Conservation (phyloP, 1,284 basidiomycete genomes). For the Laetiporus sulphureus region DNA sequence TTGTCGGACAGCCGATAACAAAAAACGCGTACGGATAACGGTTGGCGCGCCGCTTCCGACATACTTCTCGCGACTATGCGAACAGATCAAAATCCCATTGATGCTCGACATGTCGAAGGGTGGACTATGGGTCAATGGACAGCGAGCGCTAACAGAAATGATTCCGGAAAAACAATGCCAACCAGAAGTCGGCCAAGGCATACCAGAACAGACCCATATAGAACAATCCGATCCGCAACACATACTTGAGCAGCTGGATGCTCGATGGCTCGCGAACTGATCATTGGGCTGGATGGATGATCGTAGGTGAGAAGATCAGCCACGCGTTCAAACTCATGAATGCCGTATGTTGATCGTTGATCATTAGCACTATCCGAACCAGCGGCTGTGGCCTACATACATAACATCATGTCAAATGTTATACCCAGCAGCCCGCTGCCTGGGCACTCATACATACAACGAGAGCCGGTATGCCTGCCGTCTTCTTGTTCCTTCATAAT, state of each 20-base stretch:
- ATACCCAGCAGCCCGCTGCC: no score
- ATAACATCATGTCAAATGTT: no score
- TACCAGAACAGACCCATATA: not conserved
- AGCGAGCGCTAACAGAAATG: not conserved
- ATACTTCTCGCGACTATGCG: constrained; percentile 45
- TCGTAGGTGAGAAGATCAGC: no score
- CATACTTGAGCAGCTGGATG: not conserved
- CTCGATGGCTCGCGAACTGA: not conserved
- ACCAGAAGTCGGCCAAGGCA: not conserved
- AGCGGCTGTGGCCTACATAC: no score
- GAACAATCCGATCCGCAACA: not conserved
- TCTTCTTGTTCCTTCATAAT: no score
- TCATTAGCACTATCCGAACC: no score
- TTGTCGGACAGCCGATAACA: no score
- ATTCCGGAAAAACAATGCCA: not conserved
- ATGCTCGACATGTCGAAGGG: constrained; percentile 30
- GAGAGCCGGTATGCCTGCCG: no score
- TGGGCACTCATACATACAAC: no score
- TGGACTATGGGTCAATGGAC: constrained; percentile 38
- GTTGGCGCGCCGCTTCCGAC: constrained; percentile 47
- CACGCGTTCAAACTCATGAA: no score
- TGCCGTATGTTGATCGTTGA: no score
- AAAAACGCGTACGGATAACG: constrained; percentile 40
- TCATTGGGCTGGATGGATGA: no score
- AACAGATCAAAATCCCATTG: constrained; percentile 33